Evolutionary conservation across 345 rosid genomes (phyloP).

Genomic region (Citrus glauca): DNA sequence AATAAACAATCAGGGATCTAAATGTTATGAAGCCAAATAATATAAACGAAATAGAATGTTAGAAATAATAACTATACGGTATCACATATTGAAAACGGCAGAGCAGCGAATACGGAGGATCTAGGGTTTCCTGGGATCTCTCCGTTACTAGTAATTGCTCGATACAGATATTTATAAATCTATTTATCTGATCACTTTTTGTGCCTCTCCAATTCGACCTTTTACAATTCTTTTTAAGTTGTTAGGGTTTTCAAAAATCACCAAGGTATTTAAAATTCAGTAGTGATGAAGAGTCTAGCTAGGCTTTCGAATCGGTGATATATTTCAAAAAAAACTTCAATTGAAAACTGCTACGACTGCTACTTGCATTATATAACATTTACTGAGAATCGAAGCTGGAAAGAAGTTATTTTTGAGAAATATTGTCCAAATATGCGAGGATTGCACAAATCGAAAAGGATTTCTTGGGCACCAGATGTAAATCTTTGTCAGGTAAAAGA

Average conservation of each 20-base stretch:
- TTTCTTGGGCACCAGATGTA: constrained; percentile 90
- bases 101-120: constrained; percentile 36
- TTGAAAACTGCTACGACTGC: constrained; percentile 1
- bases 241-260: constrained; percentile 27
- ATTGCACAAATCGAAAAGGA: constrained; percentile 76
- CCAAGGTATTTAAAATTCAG: background rate
- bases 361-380: constrained; percentile 3
- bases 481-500: constrained; percentile 94
- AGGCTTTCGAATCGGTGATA: constrained; percentile 21
- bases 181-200: constrained; percentile 4
- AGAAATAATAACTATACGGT: background rate
- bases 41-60: background rate
- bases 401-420: constrained; percentile 8
- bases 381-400: constrained; percentile 31
- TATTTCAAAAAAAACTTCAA: background rate
- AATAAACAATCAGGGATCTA: background rate
- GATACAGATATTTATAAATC: background rate
- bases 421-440: constrained; percentile 23
- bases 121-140: constrained; percentile 63
- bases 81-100: constrained; percentile 19
- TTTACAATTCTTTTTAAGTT: background rate
- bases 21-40: background rate
- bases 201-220: background rate
- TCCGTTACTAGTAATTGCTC: constrained; percentile 8
- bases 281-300: background rate